These are phyloP conservation scores for Botrytis tulipae DNA, from an alignment of 2,329 filamentous ascomycete genomes.

Conservation along the genomic window DNA sequence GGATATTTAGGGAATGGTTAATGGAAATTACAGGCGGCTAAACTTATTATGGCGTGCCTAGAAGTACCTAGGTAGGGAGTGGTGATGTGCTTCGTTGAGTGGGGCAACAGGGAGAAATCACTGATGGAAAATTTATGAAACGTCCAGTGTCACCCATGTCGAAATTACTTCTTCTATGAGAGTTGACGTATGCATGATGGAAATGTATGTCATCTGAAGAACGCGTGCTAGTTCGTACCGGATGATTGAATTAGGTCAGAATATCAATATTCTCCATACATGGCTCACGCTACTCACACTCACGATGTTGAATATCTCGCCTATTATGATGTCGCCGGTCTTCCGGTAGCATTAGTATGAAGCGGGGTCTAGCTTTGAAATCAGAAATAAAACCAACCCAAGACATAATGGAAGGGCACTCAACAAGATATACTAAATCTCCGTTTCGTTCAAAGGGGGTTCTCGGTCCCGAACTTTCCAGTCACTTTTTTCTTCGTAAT, in stretches of 20 bases:
- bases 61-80: background rate
- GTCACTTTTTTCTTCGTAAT: background rate
- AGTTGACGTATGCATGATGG: background rate
- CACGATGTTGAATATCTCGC: background rate
- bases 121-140: slow-evolving; percentile 2
- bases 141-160: background rate
- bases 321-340: background rate
- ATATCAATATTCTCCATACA: background rate
- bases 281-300: background rate
- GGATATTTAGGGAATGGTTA: background rate
- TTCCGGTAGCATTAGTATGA: background rate
- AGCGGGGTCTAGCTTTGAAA: background rate
- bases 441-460: background rate
- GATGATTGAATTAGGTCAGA: background rate
- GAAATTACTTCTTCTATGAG: background rate
- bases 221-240: background rate
- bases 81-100: background rate
- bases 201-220: background rate
- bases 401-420: too few relatives aligned
- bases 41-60: background rate
- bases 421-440: background rate
- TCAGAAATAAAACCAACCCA: too few relatives aligned
- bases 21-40: background rate
- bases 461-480: background rate
- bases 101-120: background rate